Conservation (phyloP, 495 filamentous ascomycete genomes). For the Lindgomyces ingoldianus region DNA sequence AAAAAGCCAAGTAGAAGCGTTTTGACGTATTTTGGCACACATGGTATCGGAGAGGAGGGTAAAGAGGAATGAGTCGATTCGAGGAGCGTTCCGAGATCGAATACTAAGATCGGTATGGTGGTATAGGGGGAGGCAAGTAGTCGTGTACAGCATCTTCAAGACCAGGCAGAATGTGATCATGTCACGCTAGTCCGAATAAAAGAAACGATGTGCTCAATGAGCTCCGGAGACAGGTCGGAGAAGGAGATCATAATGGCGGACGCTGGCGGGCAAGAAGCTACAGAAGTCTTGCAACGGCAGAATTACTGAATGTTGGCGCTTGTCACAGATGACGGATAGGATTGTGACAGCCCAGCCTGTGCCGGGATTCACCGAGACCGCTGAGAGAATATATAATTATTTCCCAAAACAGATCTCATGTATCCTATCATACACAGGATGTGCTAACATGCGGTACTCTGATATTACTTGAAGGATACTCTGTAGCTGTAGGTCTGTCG, state of each 20-base stretch:
- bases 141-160: not conserved
- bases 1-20: constrained; percentile 1
- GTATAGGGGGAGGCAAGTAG: not conserved
- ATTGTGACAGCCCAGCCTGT: not conserved
- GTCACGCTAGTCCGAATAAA: not conserved
- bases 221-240: constrained; percentile 7
- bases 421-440: not conserved
- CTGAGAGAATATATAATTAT: too few species aligned
- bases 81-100: not conserved
- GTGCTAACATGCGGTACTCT: not conserved
- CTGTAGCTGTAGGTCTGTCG: not conserved
- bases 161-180: not conserved
- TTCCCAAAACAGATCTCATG: not conserved
- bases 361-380: not conserved
- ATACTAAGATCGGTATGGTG: constrained; percentile 10
- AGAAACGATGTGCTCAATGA: constrained; percentile 12
- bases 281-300: not conserved
- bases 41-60: not conserved
- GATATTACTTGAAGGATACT: not conserved
- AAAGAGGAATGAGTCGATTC: constrained; percentile 14
- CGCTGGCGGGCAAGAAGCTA: too few species aligned
- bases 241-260: constrained; percentile 1
- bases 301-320: not conserved
- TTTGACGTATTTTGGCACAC: constrained; percentile 2
- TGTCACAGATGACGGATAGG: not conserved